Evolutionary conservation across 2,329 filamentous ascomycete species (phyloP), one percentile per base, ranked within the genome.

Genomic region (Cercospora beticola): DNA sequence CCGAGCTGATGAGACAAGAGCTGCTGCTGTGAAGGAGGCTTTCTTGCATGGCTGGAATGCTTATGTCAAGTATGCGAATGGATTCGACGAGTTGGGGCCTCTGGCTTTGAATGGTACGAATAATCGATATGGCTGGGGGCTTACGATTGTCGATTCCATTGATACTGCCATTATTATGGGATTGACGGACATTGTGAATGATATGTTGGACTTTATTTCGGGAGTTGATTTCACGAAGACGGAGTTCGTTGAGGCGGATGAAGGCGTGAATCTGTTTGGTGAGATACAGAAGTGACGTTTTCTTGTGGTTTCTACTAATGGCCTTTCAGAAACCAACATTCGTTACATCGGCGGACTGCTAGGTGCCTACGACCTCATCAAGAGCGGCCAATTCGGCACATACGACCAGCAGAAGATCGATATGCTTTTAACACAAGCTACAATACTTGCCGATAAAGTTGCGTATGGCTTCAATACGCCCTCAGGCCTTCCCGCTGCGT

Each of bases 221-320:
- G 60, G 62, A 21, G 61, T 76, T 7, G 70, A 74, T 54, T 74
- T 75, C 57, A 69, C 67, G 1, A 68, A 83, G 8, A 91, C 72
- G n/a, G 40, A 68, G 12, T 68, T 64, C 10, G 30, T 67, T 12
- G 49, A 64, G 6, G 52, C 30, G 3, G 64, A 54, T 16, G 60
- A 65, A 14, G 68, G 60, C 5, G 66, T 68, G 16, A 58, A 67
- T 26, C 43, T 73, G 1, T 70, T 70, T 57, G 69, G 68, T 70
- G 12, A 52, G 65, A 40, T 28, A 28, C 5, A 5, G 26, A 28
- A 28, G 26, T 28, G 26, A 28, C 5, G 26, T 28, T 6, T 4
- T 4, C 5, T 4, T 28, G 5, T 28, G 4, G 26, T 28, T 4
- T 5, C 3, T 4, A 4, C 26, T 69, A 46, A 69, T n/a, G 16